Evolutionary conservation across 176 grass and related monocot species (phyloP).

Genomic region (Poa pratensis): DNA sequence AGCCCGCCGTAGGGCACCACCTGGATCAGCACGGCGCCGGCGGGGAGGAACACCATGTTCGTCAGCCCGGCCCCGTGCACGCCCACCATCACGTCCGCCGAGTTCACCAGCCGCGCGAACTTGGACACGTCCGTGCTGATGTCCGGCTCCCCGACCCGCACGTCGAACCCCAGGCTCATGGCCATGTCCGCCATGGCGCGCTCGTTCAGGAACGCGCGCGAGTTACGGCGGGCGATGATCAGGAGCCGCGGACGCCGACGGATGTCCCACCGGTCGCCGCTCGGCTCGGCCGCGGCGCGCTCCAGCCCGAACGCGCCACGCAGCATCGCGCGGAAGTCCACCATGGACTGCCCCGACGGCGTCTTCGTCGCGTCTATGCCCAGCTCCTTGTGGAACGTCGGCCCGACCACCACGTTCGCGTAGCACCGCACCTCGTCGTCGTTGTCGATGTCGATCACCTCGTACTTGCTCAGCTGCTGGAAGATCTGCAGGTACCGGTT

Average conservation of each 20-base stretch:
- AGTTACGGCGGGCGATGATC: slow-evolving; percentile 54
- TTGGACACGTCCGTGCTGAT: slow-evolving; percentile 63
- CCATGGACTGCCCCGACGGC: slow-evolving; percentile 34
- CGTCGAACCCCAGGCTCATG: slow-evolving; percentile 70
- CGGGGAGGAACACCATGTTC: slow-evolving; percentile 93
- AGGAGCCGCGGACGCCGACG: slow-evolving; percentile 54
- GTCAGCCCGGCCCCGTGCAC: slow-evolving; percentile 90
- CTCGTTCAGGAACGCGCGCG: slow-evolving; percentile 70
- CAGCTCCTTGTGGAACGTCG: slow-evolving; percentile 70
- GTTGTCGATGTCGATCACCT: slow-evolving; percentile 62
- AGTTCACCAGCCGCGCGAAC: slow-evolving; percentile 93
- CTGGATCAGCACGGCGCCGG: slow-evolving; percentile 82
- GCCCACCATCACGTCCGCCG: slow-evolving; percentile 94
- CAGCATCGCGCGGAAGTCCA: slow-evolving; percentile 70
- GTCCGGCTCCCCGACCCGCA: slow-evolving; percentile 70
- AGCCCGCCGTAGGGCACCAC: slow-evolving; percentile 83
- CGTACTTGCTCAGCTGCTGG: slow-evolving; percentile 63
- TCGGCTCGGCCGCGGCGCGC: slow-evolving; percentile 46
- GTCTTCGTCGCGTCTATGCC: slow-evolving; percentile 54
- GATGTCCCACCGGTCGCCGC: slow-evolving; percentile 69
- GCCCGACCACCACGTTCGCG: slow-evolving; percentile 56
- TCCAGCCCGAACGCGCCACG: slow-evolving; percentile 62
- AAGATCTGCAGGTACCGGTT: slow-evolving; percentile 59
- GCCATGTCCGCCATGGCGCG: slow-evolving; percentile 73
- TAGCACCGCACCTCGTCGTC: slow-evolving; percentile 76